Evolutionary conservation across 176 grass and related monocot genomes (phyloP).

Genomic region (sorghum (Sorghum bicolor)): Sorghum_bicolor_NCBIv3 NC_012878.2:5313501-5314000

Average conservation of each 20-base stretch:
- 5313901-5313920: conserved; percentile 60
- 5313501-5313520: too few relatives aligned
- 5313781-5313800: neutral
- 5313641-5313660: neutral
- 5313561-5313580: neutral
- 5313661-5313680: neutral
- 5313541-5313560: too few relatives aligned
- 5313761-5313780: neutral
- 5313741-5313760: neutral
- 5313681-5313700: neutral
- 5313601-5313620: neutral
- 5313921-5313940: conserved; percentile 86
- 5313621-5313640: neutral
- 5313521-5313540: too few relatives aligned
- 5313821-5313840: conserved; percentile 9
- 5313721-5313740: conserved; percentile 7
- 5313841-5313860: conserved; percentile 71
- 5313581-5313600: conserved; percentile 13
- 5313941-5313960: conserved; percentile 70
- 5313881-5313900: conserved; percentile 71
- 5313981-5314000: conserved; percentile 21
- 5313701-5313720: neutral
- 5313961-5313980: conserved; percentile 27
- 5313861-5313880: conserved; percentile 66
- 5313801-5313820: conserved; percentile 22